Base-by-base conservation (phyloP, 345 rosid genomes). In the Euphorbia pulcherrima region DNA sequence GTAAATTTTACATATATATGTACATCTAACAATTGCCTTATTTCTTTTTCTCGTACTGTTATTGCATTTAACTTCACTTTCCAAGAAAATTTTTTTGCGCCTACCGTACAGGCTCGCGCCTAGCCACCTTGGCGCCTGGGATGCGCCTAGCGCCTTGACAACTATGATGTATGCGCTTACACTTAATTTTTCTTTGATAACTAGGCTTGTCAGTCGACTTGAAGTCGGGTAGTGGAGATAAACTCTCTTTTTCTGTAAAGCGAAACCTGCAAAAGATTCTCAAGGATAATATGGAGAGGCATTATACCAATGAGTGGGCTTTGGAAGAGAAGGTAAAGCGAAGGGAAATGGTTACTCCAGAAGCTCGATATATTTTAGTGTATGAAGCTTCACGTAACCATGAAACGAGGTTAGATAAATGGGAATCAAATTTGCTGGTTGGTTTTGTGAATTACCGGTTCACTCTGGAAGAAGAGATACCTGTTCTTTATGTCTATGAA, bases 401-500 rank as follows among this genome's bases (percentile, higher is more conserved):
- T 44, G 81, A 65, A 73, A 50, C 55, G 27, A 24, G 4, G n/a
- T 51, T 63, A 1, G 68, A 64, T 64, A 47, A 35, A 8, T 26
- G 68, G 27, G 72, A 52, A 54, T 30, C 62, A 30, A 18, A 30
- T 51, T 74, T 76, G 21, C 72, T 83, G 44, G 90, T 83, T 70
- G 99, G 97, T 21, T 94, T 94, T 74, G 82, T 86, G 17, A 91
- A 89, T 68, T 94, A 78, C 56, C 89, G 95, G 21, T 91, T 94
- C 76, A 81, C 88, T 29, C 51, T 91, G 46, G 97, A 91, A 81
- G 97, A 91, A 79, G 92, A 88, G 44, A 70, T 89, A 35, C 91
- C 92, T 3, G 95, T 91, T 37, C 85, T 94, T 62, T 94, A 94
- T 50, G 85, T 91, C 35, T 94, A 94, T 65, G 99, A 94, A 72